A percentile compares a stretch with the other conserved stretches of the same genome.
Evolutionary conservation across 1,284 basidiomycete species (phyloP).

Genomic region (Fomitopsis pinicola): DNA sequence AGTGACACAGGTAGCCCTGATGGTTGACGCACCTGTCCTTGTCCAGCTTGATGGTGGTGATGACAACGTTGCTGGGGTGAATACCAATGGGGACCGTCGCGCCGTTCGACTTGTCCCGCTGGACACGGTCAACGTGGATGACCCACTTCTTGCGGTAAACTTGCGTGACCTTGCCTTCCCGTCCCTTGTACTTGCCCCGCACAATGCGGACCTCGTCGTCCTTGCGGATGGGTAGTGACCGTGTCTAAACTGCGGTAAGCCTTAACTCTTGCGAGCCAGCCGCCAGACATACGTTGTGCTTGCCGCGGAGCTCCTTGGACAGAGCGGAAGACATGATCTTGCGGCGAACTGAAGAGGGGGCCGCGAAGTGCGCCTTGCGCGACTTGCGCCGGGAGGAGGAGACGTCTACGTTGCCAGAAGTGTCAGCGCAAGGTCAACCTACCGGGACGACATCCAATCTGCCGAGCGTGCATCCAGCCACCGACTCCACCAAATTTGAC

Average conservation of each 20-base stretch:
- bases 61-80: slow-evolving; percentile 97
- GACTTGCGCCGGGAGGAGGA: slow-evolving; percentile 93
- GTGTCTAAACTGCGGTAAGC: slow-evolving; percentile 47
- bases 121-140: slow-evolving; percentile 97
- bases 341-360: slow-evolving; percentile 90
- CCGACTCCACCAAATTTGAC: slow-evolving; percentile 23
- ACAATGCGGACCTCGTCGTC: slow-evolving; percentile 99
- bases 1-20: too few relatives aligned
- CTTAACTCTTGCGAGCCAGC: background rate
- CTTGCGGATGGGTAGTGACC: slow-evolving; percentile 95
- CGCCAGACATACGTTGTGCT: slow-evolving; percentile 78
- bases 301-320: slow-evolving; percentile 90
- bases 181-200: slow-evolving; percentile 94
- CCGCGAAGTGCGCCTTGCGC: slow-evolving; percentile 94
- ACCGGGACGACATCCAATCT: slow-evolving; percentile 39
- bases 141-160: slow-evolving; percentile 99
- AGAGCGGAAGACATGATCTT: slow-evolving; percentile 98
- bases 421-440: slow-evolving; percentile 22
- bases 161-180: slow-evolving; percentile 96
- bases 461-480: slow-evolving; percentile 50
- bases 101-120: slow-evolving; percentile 97
- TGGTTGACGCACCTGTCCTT: slow-evolving; percentile 63
- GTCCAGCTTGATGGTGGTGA: slow-evolving; percentile 88
- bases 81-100: slow-evolving; percentile 92
- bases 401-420: slow-evolving; percentile 49